phyloP scores from a whole-genome alignment of 2,329 filamentous ascomycete species.

The Fusarium incarnatum region DNA sequence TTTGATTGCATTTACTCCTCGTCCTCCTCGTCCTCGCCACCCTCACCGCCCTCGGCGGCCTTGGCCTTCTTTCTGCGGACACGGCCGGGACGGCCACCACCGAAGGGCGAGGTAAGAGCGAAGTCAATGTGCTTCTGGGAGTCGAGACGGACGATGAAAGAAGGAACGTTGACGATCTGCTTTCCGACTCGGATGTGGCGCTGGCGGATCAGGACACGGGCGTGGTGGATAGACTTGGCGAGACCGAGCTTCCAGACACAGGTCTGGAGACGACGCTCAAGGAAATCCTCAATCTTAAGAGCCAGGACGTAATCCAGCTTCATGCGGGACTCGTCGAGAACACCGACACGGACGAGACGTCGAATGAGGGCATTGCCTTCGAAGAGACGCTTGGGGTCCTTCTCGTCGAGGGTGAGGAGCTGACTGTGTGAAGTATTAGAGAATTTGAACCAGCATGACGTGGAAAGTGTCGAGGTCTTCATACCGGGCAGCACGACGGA shows the following conservation, averaged over 20 bases:
- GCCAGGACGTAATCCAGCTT: conserved; percentile 99
- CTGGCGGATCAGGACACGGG: conserved; percentile 99
- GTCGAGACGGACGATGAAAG: conserved; percentile 99
- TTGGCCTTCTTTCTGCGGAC: conserved; percentile 99
- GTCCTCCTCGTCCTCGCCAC: conserved; percentile 86
- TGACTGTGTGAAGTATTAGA: conserved; percentile 73
- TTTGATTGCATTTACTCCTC: conserved; percentile 69
- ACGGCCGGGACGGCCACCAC: conserved; percentile 95
- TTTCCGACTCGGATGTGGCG: conserved; percentile 99
- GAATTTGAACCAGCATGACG: neutral
- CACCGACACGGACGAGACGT: conserved; percentile 99
- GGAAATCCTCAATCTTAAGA: conserved; percentile 99
- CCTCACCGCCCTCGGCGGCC: conserved; percentile 88
- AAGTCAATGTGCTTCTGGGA: conserved; percentile 99
- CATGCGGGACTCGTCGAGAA: conserved; percentile 99
- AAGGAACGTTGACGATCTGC: conserved; percentile 99
- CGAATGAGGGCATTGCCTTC: conserved; percentile 99
- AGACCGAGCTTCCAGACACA: conserved; percentile 99
- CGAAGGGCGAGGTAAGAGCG: conserved; percentile 95
- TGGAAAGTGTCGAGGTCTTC: conserved; percentile 26
- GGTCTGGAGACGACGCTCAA: conserved; percentile 99
- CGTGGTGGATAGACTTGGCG: conserved; percentile 99
- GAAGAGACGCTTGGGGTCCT: conserved; percentile 99
- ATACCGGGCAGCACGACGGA: conserved; percentile 99
- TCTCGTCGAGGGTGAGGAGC: conserved; percentile 99